These are phyloP conservation scores for Hibiscus trionum DNA, from an alignment of 345 rosid genomes.

Conservation along the genomic window DNA sequence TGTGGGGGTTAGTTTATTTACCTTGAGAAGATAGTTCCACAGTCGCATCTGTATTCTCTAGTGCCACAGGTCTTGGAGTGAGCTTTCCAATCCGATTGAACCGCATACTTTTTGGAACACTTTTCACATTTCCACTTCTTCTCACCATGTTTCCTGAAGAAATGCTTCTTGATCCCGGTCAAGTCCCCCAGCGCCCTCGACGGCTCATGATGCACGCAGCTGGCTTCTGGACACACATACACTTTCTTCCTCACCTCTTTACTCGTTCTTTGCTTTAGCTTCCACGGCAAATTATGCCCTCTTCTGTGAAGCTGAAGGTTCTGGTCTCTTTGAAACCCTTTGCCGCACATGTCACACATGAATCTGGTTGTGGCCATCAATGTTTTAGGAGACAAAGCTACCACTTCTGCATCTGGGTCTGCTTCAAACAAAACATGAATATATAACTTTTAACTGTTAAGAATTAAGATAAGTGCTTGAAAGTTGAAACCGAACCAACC, in stretches of 20 bases:
- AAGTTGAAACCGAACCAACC: constrained; percentile 30
- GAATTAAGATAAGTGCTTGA: not conserved
- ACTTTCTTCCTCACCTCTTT: constrained; percentile 49
- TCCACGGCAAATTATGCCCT: constrained; percentile 71
- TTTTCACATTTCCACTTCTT: constrained; percentile 71
- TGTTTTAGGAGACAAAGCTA: constrained; percentile 71
- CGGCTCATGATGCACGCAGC: constrained; percentile 55
- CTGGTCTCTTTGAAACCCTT: constrained; percentile 63
- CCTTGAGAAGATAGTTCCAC: constrained; percentile 92
- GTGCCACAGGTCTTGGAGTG: constrained; percentile 88
- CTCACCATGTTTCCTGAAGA: constrained; percentile 53
- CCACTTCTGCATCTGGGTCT: constrained; percentile 90
- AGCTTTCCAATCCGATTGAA: constrained; percentile 92
- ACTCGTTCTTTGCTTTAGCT: constrained; percentile 45
- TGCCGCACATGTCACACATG: constrained; percentile 54
- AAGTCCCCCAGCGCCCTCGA: constrained; percentile 63
- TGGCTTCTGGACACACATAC: constrained; percentile 47
- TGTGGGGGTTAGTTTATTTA: not conserved
- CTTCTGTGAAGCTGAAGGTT: constrained; percentile 62
- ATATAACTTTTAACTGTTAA: no score
- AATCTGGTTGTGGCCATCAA: constrained; percentile 70
- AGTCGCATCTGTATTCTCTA: constrained; percentile 77
- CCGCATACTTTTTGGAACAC: constrained; percentile 85
- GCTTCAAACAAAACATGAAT: not conserved
- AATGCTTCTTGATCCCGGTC: constrained; percentile 64